Conservation (phyloP, 768 basidiomycete species). For the Gymnopilus dilepis region DNA sequence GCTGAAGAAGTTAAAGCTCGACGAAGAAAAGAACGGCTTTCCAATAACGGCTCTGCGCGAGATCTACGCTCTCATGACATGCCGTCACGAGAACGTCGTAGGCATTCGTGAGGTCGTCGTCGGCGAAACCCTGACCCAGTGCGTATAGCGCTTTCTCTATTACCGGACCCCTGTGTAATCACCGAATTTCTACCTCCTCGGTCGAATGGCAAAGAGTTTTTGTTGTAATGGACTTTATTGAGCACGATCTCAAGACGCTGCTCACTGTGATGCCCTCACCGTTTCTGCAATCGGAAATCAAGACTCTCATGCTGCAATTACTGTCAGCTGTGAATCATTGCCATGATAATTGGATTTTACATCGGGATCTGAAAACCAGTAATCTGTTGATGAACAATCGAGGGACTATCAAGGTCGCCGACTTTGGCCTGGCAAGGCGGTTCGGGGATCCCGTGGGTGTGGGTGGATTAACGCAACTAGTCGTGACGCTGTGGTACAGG, state of each 20-base stretch:
- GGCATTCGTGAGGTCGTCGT: conserved; percentile 97
- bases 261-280: conserved; percentile 94
- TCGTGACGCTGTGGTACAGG: conserved; percentile 99
- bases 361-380: conserved; percentile 96
- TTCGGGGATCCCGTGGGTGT: conserved; percentile 97
- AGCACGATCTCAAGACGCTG: conserved; percentile 97
- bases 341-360: conserved; percentile 97
- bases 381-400: conserved; percentile 99
- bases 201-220: conserved; percentile 73
- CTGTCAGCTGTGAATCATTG: conserved; percentile 93
- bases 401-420: conserved; percentile 97
- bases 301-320: conserved; percentile 93
- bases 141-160: conserved; percentile 49
- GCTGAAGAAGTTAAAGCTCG: conserved; percentile 96
- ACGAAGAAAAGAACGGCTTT: conserved; percentile 98
- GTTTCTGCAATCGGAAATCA: conserved; percentile 97
- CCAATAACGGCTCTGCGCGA: conserved; percentile 97
- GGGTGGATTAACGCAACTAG: conserved; percentile 96
- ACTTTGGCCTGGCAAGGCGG: conserved; percentile 94
- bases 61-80: conserved; percentile 94
- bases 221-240: conserved; percentile 99
- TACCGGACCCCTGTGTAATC: conserved; percentile 32
- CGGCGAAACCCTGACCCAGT: conserved; percentile 98
- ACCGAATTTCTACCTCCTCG: conserved; percentile 23
- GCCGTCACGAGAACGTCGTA: conserved; percentile 95